These are phyloP conservation scores for Sequoia sempervirens DNA, from an alignment of 75 land plant genomes.

Conservation along the genomic window DNA sequence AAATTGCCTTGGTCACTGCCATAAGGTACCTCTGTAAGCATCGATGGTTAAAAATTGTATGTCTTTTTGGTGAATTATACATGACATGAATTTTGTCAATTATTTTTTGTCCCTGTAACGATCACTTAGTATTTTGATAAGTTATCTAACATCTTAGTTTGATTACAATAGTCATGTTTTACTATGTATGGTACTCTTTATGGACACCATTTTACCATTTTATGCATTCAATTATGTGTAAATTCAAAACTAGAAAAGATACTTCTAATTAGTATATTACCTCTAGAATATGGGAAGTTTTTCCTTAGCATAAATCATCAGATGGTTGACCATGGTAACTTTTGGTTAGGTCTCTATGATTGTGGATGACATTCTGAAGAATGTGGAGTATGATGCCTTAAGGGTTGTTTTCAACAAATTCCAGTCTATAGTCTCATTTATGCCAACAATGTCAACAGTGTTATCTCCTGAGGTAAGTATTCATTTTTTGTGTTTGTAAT, in stretches of 20 bases:
- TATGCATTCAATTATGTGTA: neutral
- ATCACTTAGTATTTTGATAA: neutral
- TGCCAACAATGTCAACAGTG: constrained; percentile 80
- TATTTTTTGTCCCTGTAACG: neutral
- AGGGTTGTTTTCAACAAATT: constrained; percentile 94
- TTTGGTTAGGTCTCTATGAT: constrained; percentile 67
- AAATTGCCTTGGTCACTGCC: neutral
- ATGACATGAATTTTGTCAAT: neutral
- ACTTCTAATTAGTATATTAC: neutral
- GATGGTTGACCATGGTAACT: neutral
- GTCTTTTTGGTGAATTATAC: neutral
- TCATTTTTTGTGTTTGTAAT: neutral
- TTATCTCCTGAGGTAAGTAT: constrained; percentile 71
- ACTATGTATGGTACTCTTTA: neutral
- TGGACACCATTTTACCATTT: neutral
- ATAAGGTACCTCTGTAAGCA: neutral
- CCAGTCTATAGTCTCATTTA: constrained; percentile 69
- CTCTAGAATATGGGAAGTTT: neutral
- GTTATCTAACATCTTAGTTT: neutral
- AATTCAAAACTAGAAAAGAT: neutral
- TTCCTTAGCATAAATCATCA: neutral
- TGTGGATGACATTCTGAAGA: constrained; percentile 89
- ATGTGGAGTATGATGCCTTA: constrained; percentile 84
- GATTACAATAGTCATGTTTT: neutral
- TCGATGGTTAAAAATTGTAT: neutral